Base-by-base conservation (phyloP, 805 yeast genomes). In the Lipomyces chichibuensis region DNA sequence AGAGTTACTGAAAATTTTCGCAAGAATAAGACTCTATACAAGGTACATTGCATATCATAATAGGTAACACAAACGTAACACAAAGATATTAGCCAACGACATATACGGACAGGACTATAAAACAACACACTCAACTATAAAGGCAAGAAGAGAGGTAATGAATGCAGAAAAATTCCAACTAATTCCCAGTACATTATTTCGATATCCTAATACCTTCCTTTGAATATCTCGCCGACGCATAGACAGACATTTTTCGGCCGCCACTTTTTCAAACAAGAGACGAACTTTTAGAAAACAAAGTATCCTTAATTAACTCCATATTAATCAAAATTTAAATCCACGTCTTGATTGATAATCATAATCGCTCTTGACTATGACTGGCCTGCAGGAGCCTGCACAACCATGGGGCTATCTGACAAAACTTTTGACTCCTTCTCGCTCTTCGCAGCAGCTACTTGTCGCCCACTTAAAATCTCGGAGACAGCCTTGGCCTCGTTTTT, bases 401-500 rank as follows among this genome's bases (percentile, higher is more conserved):
- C 20, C 8, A 17, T 8, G 9, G 20, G 20, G 14, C 20, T n/a
- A 17, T 1, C 49, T n/a, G 49, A 43, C 23, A 23, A 43, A 43
- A n/a, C 49, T 0, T n/a, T n/a, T n/a, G 23, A 43, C 20, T 43
- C 23, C 49, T 5, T 3, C 23, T 43, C 49, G 11, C 74, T 62
- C 46, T 59, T 60, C n/a, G 49, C 49, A 14, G 20, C 20, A 8
- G 8, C 49, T 20, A 11, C 17, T 9, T 59, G 33, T 33, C 70
- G 64, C 17, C 62, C 49, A 29, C 46, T 35, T 27, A 65, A 25
- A 20, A 67, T 67, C 49, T 64, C 65, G 5, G 60, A 53, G 9
- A 53, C 51, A 3, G 70, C 66, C 57, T 67, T 69, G 20, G 80
- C 80, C 66, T 78, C 80, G 72, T 79, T 80, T 75, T 91, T 90